Base-by-base conservation (phyloP, 2,329 filamentous ascomycete genomes). In the Penicillium polonicum region DNA sequence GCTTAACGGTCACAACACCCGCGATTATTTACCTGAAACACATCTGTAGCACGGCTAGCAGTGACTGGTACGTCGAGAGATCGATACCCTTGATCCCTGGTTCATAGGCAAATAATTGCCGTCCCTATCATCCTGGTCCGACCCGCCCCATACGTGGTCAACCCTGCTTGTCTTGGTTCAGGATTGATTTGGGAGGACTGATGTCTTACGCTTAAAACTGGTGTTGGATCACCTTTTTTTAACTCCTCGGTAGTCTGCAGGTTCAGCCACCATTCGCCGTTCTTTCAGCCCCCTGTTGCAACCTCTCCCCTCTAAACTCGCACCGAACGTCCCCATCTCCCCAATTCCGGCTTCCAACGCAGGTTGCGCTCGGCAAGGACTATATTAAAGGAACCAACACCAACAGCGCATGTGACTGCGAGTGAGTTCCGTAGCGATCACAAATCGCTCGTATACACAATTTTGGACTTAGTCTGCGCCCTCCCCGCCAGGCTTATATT, bases 1-100 rank as follows among this genome's bases (percentile, higher is more conserved):
- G 64, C 61, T 65, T 65, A 42, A 50, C 38, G 23, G 57, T 60
- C 55, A 58, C 54, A 62, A 62, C 63, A 65, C 55, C 58, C 64
- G 64, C 64, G 62, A 56, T 46, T 52, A 48, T 64, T 38, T 62
- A 61, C 44, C 51, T 67, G 65, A 67, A 66, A 67, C 60, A 23
- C 21, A 19, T 43, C 43, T 52, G 60, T 60, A 54, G 55, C 53
- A 60, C 52, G 33, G 19, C 50, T 36, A 17, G 21, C 25, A 52
- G 41, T 44, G 21, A 33, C 48, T 52, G 55, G 60, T 64, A 62
- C 44, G 63, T 62, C 43, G 15, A 31, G 17, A 41, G 15, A 50
- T 48, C 15, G 21, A 36, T 27, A 21, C 8, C 17, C 39, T 36
- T 35, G n/a, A 29, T 41, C 46, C 38, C 31, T 49, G 35, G 41